phyloP scores from a whole-genome alignment of 768 basidiomycete species.

The Suillus weaverae region DNA sequence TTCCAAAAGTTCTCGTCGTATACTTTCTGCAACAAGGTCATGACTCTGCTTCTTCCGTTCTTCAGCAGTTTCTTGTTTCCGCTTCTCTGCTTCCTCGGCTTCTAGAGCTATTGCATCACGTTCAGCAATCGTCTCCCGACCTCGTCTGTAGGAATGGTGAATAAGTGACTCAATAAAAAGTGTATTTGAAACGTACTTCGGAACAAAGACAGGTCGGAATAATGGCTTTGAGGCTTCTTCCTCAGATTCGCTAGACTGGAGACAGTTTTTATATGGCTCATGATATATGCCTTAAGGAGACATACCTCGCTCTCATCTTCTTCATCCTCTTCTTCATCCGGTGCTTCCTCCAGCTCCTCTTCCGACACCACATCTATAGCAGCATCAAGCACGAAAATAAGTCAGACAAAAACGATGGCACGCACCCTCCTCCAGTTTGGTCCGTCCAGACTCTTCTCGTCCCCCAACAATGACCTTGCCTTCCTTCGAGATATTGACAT shows the following conservation, averaged over 20 bases:
- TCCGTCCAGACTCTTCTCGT: slow-evolving; percentile 75
- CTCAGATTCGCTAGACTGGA: slow-evolving; percentile 82
- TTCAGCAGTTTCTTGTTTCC: slow-evolving; percentile 74
- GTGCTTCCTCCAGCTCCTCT: slow-evolving; percentile 44
- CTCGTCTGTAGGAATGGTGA: slow-evolving; percentile 51
- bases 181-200: slow-evolving; percentile 62
- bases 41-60: slow-evolving; percentile 87
- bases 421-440: slow-evolving; percentile 55
- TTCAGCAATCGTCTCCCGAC: slow-evolving; percentile 70
- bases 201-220: slow-evolving; percentile 92
- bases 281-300: slow-evolving; percentile 6
- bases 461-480: slow-evolving; percentile 83
- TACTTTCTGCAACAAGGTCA: slow-evolving; percentile 92
- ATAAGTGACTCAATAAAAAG: slow-evolving; percentile 1
- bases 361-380: slow-evolving; percentile 27
- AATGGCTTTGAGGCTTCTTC: slow-evolving; percentile 73
- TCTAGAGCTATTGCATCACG: slow-evolving; percentile 67
- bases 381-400: slow-evolving; percentile 9
- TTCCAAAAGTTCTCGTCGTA: slow-evolving; percentile 86
- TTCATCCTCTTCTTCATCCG: slow-evolving; percentile 33
- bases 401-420: slow-evolving; percentile 21
- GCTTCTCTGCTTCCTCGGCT: slow-evolving; percentile 69
- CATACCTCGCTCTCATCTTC: slow-evolving; percentile 44
- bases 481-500: slow-evolving; percentile 78
- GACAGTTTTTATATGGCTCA: slow-evolving; percentile 20